Base-by-base conservation (phyloP, 805 yeast species). In the Sporopachydermia quercuum region DNA sequence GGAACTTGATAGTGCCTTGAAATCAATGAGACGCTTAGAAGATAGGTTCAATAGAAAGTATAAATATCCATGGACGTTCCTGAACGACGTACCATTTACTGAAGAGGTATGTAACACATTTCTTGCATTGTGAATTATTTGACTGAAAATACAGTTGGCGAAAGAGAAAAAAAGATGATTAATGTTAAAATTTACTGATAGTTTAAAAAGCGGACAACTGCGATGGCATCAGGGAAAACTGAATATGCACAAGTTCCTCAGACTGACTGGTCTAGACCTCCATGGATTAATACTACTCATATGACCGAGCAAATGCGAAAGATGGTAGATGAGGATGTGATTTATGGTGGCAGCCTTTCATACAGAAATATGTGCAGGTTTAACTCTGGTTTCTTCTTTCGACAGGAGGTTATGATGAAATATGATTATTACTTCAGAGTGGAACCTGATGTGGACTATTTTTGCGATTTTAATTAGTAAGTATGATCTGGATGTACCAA, bases 321-420 rank as follows among this genome's bases (percentile, higher is more conserved):
- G 1, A 60, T 70, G 63, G 57, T 51, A 11, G 57, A 55, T 14
- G 62, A 63, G 13, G 64, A 67, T 2, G 71, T 81, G 4, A 58
- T 79, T 1, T 81, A 81, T 53, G 89, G 85, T 1, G 69, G 61
- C 19, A 72, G 81, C 1, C 56, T 62, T 46, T 74, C 84, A 1
- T 81, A 81, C 52, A 71, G 96, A 54, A 87, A 89, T 57, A 91
- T 91, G 97, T 91, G 97, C 58, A 70, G 95, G 33, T 89, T 80
- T 63, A 89, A 91, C 54, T 79, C 94, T 2, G 96, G 97, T 0
- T 82, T 68, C 55, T 91, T 91, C 61, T 89, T 74, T 63, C 72
- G 81, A 53, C 94, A 86, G 52, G 74, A 75, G 42, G 54, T 85
- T 36, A 60, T 87, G 49, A 56, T 63, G 36, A 66, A 78, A 23